Base-by-base conservation (phyloP, 805 yeast genomes). In the Schwanniomyces sp. region DNA sequence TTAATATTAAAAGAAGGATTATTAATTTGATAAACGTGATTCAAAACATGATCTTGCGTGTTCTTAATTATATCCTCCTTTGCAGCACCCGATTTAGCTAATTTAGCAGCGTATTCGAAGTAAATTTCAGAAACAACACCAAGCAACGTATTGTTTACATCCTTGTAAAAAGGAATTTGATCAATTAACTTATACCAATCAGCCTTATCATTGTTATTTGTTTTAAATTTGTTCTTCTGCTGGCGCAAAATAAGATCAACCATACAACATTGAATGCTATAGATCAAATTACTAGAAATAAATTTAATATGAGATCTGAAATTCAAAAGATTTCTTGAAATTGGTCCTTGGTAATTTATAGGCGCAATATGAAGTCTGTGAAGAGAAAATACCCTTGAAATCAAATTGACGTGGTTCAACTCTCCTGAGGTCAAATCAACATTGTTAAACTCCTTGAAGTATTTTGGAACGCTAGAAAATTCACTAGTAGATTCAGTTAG, bases 261-360 rank as follows among this genome's bases (percentile, higher is more conserved):
- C 74, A 57, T 43, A 73, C 76, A 41, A 74, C 72, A 55, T 53
- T 82, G 86, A 26, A 82, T 61, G n/a, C 84, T 64, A 52, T 82
- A 83, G 50, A 80, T 76, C 25, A 82, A 60, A 37, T 74, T 75
- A 18, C 64, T 67, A 27, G 76, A 76, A 41, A 86, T 63, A 41
- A 78, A 78, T 46, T 81, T 75, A 41, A 86, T 62, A 47, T 82
- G 81, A 16, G 90, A 84, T 58, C 91, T 78, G 62, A 85, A 86
- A 39, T 81, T 78, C 42, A 88, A 70, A 30, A 88, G 69, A 34
- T 80, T 77, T 53, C 85, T 79, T 14, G 89, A 86, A 29, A 89
- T 72, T 11, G 90, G 91, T 2, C 91, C 91, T 40, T 78, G 77
- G 66, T 81, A 84, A 43, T 78, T 80, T 34, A 72, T 72, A 25